Evolutionary conservation across 345 rosid genomes (phyloP), one percentile per base, ranked within the genome.

Genomic region (Ailanthus altissimus): DNA sequence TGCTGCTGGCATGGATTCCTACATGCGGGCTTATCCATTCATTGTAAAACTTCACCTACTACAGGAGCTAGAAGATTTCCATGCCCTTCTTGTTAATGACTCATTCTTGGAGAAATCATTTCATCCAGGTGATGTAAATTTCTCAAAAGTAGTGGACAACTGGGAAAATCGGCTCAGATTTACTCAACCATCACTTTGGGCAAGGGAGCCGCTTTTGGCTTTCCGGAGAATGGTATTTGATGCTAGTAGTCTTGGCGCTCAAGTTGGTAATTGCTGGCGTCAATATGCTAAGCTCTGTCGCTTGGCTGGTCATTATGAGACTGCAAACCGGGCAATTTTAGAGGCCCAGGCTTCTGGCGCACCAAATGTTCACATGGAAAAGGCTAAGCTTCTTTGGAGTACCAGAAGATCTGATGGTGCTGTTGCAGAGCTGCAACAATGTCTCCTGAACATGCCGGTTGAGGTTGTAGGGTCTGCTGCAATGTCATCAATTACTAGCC

Each of bases 1-100:
- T 84, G 99, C 99, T 75, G 99, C 99, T 25, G 99, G 99, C 79
- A 95, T 95, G 99, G 99, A 95, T 82, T 95, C 99, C 42, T 93
- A 92, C 68, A 83, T 82, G 46, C 90, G 99, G 75, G 98, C 98
- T 73, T 95, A 95, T 83, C 99, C 99, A 21, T 88, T 88, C 83
- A 88, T 90, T 70, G 98, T 92, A 65, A 95, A 95, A 81, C 99
- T 95, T 79, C 98, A 93, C 89, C 78, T 93, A 83, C 85, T 95
- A 25, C 83, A 86, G 76, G 98, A 93, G 84, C 86, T 93, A 79
- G 99, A 93, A 81, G 98, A 92, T 77, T 95, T 95, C 75, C 89
- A 92, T 81, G 58, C 73, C 49, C 87, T 90, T 79, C 96, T 95
- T 46, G 84, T 78, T 50, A 88, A 83, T 57, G 90, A 89, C 45